phyloP scores from a whole-genome alignment of 2,329 filamentous ascomycete genomes.

The Scedosporium dehoogii region DNA sequence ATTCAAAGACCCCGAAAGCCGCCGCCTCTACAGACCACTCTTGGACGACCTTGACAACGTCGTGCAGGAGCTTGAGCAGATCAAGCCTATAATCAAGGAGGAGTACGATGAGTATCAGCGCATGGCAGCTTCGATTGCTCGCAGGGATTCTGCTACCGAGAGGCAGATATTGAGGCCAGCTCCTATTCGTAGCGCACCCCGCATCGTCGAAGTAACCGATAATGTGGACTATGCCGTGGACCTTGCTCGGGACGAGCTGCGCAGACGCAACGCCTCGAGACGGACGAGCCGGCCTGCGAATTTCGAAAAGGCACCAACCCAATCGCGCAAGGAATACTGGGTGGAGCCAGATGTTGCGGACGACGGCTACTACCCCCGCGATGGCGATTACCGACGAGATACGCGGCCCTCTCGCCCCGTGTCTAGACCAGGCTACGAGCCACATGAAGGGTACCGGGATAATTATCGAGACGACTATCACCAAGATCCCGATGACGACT shows the following conservation, averaged over 20 bases:
- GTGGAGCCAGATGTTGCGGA: conserved; percentile 8
- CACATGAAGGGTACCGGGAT: background rate
- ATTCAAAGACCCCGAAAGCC: conserved; percentile 54
- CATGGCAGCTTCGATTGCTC: background rate
- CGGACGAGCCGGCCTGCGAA: conserved; percentile 27
- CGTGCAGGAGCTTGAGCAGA: conserved; percentile 60
- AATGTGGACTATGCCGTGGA: conserved; percentile 68
- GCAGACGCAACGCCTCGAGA: conserved; percentile 52
- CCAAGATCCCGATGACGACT: conserved; percentile 29
- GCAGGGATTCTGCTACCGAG: background rate
- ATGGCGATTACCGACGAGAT: background rate
- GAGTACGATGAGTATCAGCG: conserved; percentile 49
- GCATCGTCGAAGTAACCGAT: conserved; percentile 58
- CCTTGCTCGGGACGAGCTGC: conserved; percentile 63
- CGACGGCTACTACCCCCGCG: background rate
- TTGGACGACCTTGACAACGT: conserved; percentile 44
- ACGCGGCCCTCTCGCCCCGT: background rate
- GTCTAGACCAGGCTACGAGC: background rate
- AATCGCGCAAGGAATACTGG: background rate
- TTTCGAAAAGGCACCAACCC: conserved; percentile 35
- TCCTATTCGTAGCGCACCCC: conserved; percentile 21
- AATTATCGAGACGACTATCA: background rate
- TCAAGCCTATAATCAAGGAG: conserved; percentile 69
- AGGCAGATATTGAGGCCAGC: conserved; percentile 17
- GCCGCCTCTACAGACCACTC: conserved; percentile 47